Conservation (phyloP, 352 stramenopile species). For the Phytophthora cajani region DNA sequence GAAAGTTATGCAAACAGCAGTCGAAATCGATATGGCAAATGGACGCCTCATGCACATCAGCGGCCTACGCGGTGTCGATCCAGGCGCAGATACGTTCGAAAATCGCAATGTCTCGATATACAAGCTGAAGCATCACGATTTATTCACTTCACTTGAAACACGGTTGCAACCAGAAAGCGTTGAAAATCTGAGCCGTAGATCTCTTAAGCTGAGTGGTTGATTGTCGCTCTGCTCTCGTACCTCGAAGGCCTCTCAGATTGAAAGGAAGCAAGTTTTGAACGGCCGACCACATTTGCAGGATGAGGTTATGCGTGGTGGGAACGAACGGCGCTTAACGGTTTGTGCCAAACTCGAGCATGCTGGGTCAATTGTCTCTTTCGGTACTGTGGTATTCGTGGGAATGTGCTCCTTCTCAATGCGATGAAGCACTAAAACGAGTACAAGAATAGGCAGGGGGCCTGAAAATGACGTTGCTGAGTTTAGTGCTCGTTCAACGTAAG, state of each 20-base stretch:
- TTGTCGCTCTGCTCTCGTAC: neutral
- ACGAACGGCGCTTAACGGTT: neutral
- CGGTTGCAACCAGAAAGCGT: neutral
- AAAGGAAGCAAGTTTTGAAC: neutral
- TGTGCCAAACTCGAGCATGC: neutral
- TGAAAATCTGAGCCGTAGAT: too few relatives aligned
- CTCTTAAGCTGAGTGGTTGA: neutral
- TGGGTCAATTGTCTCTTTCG: too few relatives aligned
- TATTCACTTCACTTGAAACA: too few relatives aligned
- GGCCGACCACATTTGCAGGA: neutral
- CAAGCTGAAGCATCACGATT: too few relatives aligned
- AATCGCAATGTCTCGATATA: neutral
- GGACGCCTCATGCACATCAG: neutral
- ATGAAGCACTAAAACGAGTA: constrained; percentile 7
- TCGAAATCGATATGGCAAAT: constrained; percentile 1
- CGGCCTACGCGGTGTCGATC: neutral
- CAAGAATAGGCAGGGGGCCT: constrained; percentile 27
- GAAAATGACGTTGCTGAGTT: constrained; percentile 2
- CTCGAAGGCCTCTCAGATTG: neutral
- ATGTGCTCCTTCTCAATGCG: neutral
- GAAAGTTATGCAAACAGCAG: constrained; percentile 1
- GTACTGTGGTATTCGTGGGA: neutral
- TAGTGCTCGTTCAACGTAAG: neutral
- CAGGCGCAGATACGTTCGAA: neutral
- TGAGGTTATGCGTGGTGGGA: too few relatives aligned